A percentile compares a stretch with the other conserved stretches of the same genome.
These are phyloP conservation scores for Tubosaeta brunneosetosa DNA, from an alignment of 768 basidiomycete species.

Conservation along the genomic window DNA sequence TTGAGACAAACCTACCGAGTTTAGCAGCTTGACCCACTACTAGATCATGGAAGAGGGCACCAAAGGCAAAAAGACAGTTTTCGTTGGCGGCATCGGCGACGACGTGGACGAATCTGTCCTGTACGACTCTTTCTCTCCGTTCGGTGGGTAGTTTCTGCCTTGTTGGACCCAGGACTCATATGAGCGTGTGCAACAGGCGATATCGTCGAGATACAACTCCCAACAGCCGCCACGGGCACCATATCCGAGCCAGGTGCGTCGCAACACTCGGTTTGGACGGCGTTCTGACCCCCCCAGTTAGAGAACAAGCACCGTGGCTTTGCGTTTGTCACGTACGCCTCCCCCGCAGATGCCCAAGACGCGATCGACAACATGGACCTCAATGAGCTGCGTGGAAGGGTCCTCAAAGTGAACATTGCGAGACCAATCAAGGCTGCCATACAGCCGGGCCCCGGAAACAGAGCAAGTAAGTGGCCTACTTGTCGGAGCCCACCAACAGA, in stretches of 20 bases:
- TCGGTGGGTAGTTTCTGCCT: conserved; percentile 52
- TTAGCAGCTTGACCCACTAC: neutral
- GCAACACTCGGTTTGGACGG: neutral
- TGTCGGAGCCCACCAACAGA: neutral
- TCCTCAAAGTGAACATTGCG: conserved; percentile 81
- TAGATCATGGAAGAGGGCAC: conserved; percentile 71
- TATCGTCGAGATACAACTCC: conserved; percentile 87
- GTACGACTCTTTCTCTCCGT: conserved; percentile 78
- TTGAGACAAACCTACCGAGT: conserved; percentile 14
- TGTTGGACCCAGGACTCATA: neutral
- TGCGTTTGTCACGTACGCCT: conserved; percentile 85
- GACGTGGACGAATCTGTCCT: conserved; percentile 77
- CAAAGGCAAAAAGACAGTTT: conserved; percentile 81
- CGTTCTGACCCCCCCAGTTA: conserved; percentile 21
- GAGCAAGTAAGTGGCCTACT: conserved; percentile 56
- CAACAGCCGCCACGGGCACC: conserved; percentile 70
- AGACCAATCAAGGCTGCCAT: conserved; percentile 71
- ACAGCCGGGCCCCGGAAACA: conserved; percentile 60
- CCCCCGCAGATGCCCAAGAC: conserved; percentile 82
- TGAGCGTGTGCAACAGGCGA: conserved; percentile 55
- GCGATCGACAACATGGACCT: conserved; percentile 99
- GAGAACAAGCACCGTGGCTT: conserved; percentile 89
- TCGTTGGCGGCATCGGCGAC: conserved; percentile 78
- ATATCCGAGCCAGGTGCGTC: conserved; percentile 52
- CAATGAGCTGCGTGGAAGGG: conserved; percentile 77